These are phyloP conservation scores for Xylaria intraflava DNA, from an alignment of 495 filamentous ascomycete species.

Conservation along the genomic window DNA sequence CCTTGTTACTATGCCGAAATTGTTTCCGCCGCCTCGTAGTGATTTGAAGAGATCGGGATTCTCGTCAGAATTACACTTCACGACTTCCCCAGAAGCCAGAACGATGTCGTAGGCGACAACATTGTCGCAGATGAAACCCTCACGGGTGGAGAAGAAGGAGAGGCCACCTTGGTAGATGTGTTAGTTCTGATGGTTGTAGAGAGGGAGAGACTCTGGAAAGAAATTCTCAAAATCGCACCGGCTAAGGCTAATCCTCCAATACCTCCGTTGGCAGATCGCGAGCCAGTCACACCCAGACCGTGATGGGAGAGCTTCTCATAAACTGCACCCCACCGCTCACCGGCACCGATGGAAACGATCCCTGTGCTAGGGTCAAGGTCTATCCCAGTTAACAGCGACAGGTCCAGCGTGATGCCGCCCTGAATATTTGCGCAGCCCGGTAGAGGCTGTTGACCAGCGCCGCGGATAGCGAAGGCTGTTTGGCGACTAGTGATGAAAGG, in stretches of 20 bases:
- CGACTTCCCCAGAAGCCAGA: conserved; percentile 35
- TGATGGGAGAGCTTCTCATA: conserved; percentile 14
- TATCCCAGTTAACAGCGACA: conserved; percentile 1
- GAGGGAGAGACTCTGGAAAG: too few relatives aligned
- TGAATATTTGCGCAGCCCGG: conserved; percentile 25
- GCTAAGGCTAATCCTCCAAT: conserved; percentile 6
- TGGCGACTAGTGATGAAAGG: not conserved
- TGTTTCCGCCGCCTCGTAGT: conserved; percentile 44
- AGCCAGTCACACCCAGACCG: conserved; percentile 21
- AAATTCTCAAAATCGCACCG: too few relatives aligned
- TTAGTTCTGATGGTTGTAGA: too few relatives aligned
- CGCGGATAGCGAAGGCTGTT: conserved; percentile 26
- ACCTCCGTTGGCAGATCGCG: not conserved
- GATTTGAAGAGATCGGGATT: conserved; percentile 50
- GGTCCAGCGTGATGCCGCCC: conserved; percentile 15
- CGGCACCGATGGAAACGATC: conserved; percentile 13
- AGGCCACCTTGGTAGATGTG: too few relatives aligned
- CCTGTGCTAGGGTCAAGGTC: not conserved
- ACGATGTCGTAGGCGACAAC: conserved; percentile 38
- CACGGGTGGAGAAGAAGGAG: conserved; percentile 32
- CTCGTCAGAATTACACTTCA: conserved; percentile 32
- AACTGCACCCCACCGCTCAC: conserved; percentile 12
- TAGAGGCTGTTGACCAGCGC: conserved; percentile 25
- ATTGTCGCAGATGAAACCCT: conserved; percentile 37
- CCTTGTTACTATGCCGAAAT: conserved; percentile 45